Base-by-base conservation (phyloP, 345 rosid species). In the Reutealis trisperma region DNA sequence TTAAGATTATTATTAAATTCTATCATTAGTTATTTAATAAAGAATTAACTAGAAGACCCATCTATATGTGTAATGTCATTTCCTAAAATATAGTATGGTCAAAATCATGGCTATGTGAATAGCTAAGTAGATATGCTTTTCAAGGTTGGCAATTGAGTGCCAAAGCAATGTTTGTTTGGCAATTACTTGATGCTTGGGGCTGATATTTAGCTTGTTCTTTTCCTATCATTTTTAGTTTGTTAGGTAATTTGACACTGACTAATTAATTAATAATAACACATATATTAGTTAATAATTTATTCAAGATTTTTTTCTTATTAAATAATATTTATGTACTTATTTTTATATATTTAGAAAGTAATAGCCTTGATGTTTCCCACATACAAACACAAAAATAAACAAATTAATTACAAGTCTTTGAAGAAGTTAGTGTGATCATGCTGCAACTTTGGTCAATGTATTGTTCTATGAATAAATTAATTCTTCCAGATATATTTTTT, bases 171-270 rank as follows among this genome's bases (percentile, higher is more conserved):
- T 59, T 19, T 52, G 73, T 83, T 79, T 75, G 79, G 85, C 83
- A 77, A 75, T 82, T 81, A 83, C 81, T 75, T 85, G 76, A 83
- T 85, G 66, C 85, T 72, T 74, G n/a, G 63, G 82, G 74, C 73
- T 72, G 37, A 79, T 83, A 63, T 67, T 61, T 75, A 49, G 65
- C 67, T 72, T 71, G 71, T 72, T 84, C 82, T 37, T 44, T 72
- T 73, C 67, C 41, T 59, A 58, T 72, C 41, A 57, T 71, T 2
- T 71, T 5, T 72, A 70, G 67, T 21, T 79, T 71, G 83, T 83
- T 85, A 77, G 86, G 85, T 81, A 52, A 65, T 63, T 63, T 76
- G 86, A 85, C 25, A 71, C 58, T 52, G 74, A 78, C 71, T 6
- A 2, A 34, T 6, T 52, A 6, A 22, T 52, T 37, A 37, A 34